Conservation (phyloP, 176 grass and related monocot genomes). For the Thinopyrum elongatum region DNA sequence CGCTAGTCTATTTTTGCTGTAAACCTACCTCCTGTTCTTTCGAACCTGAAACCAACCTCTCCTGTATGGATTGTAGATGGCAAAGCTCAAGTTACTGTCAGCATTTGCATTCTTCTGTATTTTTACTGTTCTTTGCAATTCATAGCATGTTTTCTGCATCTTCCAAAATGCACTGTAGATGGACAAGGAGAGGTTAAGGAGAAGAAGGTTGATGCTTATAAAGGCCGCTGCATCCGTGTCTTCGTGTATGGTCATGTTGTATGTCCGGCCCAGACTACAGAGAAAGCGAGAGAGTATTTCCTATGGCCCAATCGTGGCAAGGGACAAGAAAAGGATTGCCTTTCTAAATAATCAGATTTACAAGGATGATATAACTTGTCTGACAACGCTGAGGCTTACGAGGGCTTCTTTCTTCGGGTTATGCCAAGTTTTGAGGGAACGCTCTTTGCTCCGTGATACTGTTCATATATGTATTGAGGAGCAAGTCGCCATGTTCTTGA, state of each 20-base stretch:
- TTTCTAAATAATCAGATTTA: conserved; percentile 15
- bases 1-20: background rate
- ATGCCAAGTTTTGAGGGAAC: conserved; percentile 14
- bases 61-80: background rate
- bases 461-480: conserved; percentile 23
- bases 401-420: conserved; percentile 3
- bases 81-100: background rate
- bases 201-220: background rate
- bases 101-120: background rate
- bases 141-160: background rate
- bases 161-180: background rate
- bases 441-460: conserved; percentile 15
- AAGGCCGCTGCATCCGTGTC: background rate
- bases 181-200: background rate
- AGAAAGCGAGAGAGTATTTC: background rate
- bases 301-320: background rate
- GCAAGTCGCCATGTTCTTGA: conserved; percentile 27
- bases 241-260: background rate
- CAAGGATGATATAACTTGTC: conserved; percentile 8
- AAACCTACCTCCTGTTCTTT: background rate
- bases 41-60: background rate
- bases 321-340: background rate
- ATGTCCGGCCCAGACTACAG: background rate
- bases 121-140: background rate
- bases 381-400: background rate